Evolutionary conservation across 106 monocot species (phyloP).

Genomic region (Alisma plantagoaquatica): DNA sequence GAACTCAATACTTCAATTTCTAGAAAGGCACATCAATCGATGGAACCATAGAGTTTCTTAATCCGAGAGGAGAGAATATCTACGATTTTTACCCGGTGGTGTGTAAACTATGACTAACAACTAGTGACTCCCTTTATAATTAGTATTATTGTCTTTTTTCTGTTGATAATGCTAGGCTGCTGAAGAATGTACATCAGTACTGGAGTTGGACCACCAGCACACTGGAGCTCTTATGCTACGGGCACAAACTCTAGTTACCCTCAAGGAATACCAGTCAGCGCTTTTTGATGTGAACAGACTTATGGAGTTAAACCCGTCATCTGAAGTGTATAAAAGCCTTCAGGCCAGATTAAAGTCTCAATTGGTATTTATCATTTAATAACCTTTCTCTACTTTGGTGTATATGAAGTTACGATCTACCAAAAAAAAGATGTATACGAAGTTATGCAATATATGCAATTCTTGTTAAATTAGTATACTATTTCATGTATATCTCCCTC

Average conservation of each 20-base stretch:
- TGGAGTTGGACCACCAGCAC: slow-evolving; percentile 79
- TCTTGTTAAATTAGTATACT: too few species aligned
- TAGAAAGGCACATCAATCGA: too few species aligned
- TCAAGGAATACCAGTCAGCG: slow-evolving; percentile 94
- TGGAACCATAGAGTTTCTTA: too few species aligned
- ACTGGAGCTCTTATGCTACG: slow-evolving; percentile 97
- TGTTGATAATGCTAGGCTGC: slow-evolving; percentile 39
- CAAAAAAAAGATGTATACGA: too few species aligned
- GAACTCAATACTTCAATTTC: too few species aligned
- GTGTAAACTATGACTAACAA: too few species aligned
- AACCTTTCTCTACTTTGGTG: too few species aligned
- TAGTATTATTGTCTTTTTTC: not conserved
- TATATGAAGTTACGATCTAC: too few species aligned
- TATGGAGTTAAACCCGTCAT: slow-evolving; percentile 79
- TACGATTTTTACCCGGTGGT: too few species aligned
- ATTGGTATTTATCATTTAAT: slow-evolving; percentile 45
- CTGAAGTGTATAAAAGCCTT: slow-evolving; percentile 76
- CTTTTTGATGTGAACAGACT: slow-evolving; percentile 95
- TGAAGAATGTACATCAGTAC: slow-evolving; percentile 94
- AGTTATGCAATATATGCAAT: too few species aligned
- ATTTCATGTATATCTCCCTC: too few species aligned
- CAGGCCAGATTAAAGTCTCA: slow-evolving; percentile 83
- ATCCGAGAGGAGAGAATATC: too few species aligned
- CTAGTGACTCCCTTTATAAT: not conserved
- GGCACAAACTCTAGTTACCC: slow-evolving; percentile 88